Evolutionary conservation across 352 stramenopile genomes (phyloP).

Genomic region (Phytophthora ramorum): DNA sequence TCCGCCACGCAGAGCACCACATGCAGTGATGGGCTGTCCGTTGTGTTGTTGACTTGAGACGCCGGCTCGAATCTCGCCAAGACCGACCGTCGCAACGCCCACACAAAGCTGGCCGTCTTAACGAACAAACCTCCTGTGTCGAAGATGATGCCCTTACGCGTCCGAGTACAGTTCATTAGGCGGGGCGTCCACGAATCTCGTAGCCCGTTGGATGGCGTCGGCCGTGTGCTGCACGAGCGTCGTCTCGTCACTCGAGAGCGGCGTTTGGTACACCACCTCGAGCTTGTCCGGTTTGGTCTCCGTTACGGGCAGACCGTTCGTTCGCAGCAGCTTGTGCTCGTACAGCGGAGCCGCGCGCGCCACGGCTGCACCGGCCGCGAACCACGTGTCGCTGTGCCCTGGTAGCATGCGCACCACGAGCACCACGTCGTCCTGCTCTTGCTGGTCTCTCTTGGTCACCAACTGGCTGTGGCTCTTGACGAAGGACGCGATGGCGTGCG

Average conservation of each 20-base stretch:
- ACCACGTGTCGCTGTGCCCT: constrained; percentile 60
- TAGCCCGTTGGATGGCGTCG: constrained; percentile 86
- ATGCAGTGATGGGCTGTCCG: constrained; percentile 85
- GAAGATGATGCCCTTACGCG: constrained; percentile 97
- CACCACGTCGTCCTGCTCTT: constrained; percentile 40
- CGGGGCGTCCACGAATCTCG: constrained; percentile 90
- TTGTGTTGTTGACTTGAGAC: constrained; percentile 89
- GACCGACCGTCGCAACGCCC: constrained; percentile 81
- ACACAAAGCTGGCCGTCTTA: constrained; percentile 92
- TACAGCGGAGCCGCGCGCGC: constrained; percentile 57
- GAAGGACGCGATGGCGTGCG: constrained; percentile 77
- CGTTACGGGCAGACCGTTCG: constrained; percentile 39
- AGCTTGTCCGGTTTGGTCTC: constrained; percentile 48
- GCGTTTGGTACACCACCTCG: constrained; percentile 58
- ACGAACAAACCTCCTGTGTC: constrained; percentile 96
- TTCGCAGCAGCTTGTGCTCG: constrained; percentile 54
- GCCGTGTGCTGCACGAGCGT: constrained; percentile 66
- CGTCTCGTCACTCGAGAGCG: constrained; percentile 36
- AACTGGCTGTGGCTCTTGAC: constrained; percentile 58
- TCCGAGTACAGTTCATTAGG: constrained; percentile 93
- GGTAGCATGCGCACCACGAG: constrained; percentile 68
- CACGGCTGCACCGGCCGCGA: constrained; percentile 63
- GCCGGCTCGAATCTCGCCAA: constrained; percentile 80
- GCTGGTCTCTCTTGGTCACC: constrained; percentile 22
- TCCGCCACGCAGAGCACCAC: constrained; percentile 94